These are phyloP conservation scores for Trichoderma simmonsii DNA, from an alignment of 2,329 filamentous ascomycete genomes.

Conservation along the genomic window DNA sequence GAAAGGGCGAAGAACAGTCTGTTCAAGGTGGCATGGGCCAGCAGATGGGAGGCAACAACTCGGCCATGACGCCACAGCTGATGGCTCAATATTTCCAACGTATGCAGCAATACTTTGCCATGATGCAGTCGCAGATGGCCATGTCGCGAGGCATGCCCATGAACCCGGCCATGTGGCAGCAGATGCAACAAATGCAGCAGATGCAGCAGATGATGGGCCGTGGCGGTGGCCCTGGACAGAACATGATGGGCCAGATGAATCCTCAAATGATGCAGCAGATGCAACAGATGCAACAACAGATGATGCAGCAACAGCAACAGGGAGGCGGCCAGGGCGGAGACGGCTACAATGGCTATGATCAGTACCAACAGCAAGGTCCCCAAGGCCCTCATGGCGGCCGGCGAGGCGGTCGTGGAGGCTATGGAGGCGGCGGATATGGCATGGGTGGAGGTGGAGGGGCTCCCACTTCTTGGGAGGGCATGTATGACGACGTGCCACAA, in stretches of 20 bases:
- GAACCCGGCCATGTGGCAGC: conserved; percentile 74
- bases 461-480: conserved; percentile 92
- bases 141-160: conserved; percentile 72
- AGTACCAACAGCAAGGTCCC: conserved; percentile 49
- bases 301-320: conserved; percentile 42
- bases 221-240: conserved; percentile 31
- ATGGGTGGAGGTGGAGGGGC: conserved; percentile 51
- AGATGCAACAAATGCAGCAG: conserved; percentile 74
- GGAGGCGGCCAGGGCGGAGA: conserved; percentile 28
- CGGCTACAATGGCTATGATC: conserved; percentile 32
- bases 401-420: conserved; percentile 26
- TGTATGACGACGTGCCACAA: conserved; percentile 95
- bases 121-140: conserved; percentile 92
- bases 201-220: conserved; percentile 57
- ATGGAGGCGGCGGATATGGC: conserved; percentile 29
- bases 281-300: conserved; percentile 45
- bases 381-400: conserved; percentile 25
- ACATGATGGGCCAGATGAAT: conserved; percentile 44
- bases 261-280: conserved; percentile 60
- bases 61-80: conserved; percentile 87
- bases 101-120: conserved; percentile 94
- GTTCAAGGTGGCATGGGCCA: conserved; percentile 39
- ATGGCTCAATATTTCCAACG: conserved; percentile 99
- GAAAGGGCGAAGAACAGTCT: conserved; percentile 50
- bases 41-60: conserved; percentile 41